Evolutionary conservation across 257 asterid genomes (phyloP), one percentile per base, ranked within the genome.

Genomic region (Ophiorrhiza pumila): DNA sequence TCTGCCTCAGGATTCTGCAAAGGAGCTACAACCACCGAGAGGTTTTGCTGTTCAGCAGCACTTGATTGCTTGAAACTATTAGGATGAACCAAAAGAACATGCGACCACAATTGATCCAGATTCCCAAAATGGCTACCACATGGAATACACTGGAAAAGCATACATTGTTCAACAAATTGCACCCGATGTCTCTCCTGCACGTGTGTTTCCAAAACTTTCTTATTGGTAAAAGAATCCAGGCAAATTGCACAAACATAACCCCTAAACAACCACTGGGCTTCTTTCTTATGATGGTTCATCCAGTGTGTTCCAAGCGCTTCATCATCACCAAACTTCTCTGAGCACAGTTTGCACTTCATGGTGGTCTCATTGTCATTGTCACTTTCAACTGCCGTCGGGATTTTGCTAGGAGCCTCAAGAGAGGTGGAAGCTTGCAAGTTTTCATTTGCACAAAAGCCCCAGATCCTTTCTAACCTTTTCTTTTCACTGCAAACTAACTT

Each of bases 201-300:
- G 71, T 92, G 99, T 63, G 91, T 78, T 83, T 95, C 99, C 83
- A 95, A 77, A 76, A 90, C 87, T 83, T 95, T 95, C 77, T 81
- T 90, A 79, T 95, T 92, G 68, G 99, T 95, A 75, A 92, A 95
- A 57, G 99, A 92, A 76, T 95, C 99, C 72, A 95, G 79, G 82
- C 99, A 95, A 65, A 95, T 89, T 67, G 96, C 97, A 82, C 99
- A 95, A 37, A 88, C 98, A 75, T 92, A 95, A 69, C 99, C 99
- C 87, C 99, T 87, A 72, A 92, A 95, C 22, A 92, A 87, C 98
- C 98, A 90, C 74, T 95, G 95, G 7, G 96, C 96, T 85, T 95
- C 98, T 84, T 90, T 92, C 84, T 87, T 95, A 80, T 95, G 99
- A 78, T 74, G 79, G 69, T 85, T 87, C 87, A 88, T 84, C 93